These are phyloP conservation scores for Podospora appendiculata DNA, from an alignment of 495 filamentous ascomycete species.

Conservation along the genomic window DNA sequence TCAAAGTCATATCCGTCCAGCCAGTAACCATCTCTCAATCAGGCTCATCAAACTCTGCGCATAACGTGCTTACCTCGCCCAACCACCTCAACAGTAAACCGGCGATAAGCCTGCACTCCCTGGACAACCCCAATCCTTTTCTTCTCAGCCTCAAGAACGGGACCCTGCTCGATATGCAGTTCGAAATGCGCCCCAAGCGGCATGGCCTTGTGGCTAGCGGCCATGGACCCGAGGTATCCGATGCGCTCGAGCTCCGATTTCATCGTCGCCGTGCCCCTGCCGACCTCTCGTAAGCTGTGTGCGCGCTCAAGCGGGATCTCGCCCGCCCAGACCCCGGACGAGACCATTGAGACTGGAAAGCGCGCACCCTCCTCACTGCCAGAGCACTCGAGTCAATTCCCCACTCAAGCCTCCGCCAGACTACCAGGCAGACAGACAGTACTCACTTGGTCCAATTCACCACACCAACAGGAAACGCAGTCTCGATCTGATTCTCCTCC, in stretches of 20 bases:
- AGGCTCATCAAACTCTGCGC: too few species aligned
- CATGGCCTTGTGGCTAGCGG: conserved; percentile 50
- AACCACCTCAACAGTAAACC: conserved; percentile 59
- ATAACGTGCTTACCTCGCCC: too few species aligned
- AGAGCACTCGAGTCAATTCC: background rate
- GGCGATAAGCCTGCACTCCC: conserved; percentile 63
- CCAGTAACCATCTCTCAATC: background rate
- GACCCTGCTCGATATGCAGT: conserved; percentile 77
- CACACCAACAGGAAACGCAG: conserved; percentile 61
- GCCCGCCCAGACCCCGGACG: conserved; percentile 72
- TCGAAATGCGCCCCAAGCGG: conserved; percentile 80
- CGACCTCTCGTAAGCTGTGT: conserved; percentile 46
- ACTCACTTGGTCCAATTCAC: conserved; percentile 72
- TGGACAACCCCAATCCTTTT: conserved; percentile 64
- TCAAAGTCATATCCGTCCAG: background rate
- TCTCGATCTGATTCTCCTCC: conserved; percentile 60
- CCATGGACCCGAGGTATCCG: conserved; percentile 55
- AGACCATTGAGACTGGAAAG: conserved; percentile 70
- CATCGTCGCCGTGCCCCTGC: conserved; percentile 48
- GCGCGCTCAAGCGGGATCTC: conserved; percentile 55
- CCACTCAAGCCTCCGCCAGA: background rate
- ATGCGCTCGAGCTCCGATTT: conserved; percentile 62
- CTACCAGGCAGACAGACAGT: background rate
- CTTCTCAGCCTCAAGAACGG: conserved; percentile 53
- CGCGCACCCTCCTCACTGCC: conserved; percentile 68